phyloP scores from a whole-genome alignment of 805 yeast genomes.

The Candida palmyrensis region DNA sequence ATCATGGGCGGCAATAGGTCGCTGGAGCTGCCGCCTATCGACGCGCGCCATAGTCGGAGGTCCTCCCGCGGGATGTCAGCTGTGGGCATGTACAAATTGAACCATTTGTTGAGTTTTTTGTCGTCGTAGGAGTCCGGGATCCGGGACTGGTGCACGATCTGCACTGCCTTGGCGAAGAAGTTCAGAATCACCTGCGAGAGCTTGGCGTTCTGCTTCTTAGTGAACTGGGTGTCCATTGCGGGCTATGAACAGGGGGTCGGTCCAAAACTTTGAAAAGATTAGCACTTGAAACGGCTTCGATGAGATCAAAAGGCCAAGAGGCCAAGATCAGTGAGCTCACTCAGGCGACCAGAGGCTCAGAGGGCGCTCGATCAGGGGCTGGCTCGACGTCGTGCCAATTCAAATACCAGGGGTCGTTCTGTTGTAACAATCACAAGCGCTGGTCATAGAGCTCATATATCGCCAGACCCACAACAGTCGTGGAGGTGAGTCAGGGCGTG shows the following conservation, averaged over 20 bases:
- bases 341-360: no score
- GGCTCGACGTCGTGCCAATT: no score
- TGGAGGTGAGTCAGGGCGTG: no score
- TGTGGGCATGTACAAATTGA: slow-evolving; percentile 44
- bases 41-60: slow-evolving; percentile 54
- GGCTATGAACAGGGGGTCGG: not conserved
- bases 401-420: no score
- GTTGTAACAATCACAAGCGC: no score
- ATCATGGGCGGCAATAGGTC: slow-evolving; percentile 69
- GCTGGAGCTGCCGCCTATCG: slow-evolving; percentile 8
- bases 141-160: slow-evolving; percentile 49
- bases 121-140: slow-evolving; percentile 15
- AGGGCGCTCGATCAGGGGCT: no score
- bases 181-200: slow-evolving; percentile 46
- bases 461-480: no score
- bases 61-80: slow-evolving; percentile 47
- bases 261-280: not conserved
- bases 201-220: slow-evolving; percentile 26
- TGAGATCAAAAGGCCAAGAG: no score
- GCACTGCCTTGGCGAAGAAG: slow-evolving; percentile 61
- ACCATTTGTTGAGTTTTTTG: slow-evolving; percentile 54
- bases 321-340: no score
- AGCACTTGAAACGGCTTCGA: no score
- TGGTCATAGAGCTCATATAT: no score
- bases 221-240: slow-evolving; percentile 1